These are phyloP conservation scores for Beta corolliflora DNA, from an alignment of 179 eudicot genomes.

Conservation along the genomic window DNA sequence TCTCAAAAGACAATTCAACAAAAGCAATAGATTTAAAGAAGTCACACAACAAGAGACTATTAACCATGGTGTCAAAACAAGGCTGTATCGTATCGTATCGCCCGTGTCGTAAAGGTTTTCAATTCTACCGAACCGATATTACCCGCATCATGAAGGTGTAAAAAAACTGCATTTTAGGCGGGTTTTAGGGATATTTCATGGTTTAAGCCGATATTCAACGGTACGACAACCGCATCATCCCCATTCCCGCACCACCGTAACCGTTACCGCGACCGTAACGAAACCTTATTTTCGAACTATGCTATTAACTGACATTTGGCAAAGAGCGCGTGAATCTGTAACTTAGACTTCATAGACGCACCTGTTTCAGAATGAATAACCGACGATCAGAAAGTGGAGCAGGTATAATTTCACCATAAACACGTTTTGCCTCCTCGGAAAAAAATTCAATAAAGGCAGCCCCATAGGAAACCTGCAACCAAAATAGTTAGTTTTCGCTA, in stretches of 20 bases:
- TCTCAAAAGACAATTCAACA: neutral
- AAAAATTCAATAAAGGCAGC: constrained; percentile 88
- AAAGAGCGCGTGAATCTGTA: neutral
- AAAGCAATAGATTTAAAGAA: constrained; percentile 1
- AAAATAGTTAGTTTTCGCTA: constrained; percentile 7
- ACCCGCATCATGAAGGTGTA: too few species aligned
- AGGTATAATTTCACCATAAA: constrained; percentile 96
- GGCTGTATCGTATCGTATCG: too few species aligned
- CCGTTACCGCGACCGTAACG: too few species aligned
- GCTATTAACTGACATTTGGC: neutral
- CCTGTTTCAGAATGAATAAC: constrained; percentile 92
- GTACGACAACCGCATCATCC: too few species aligned
- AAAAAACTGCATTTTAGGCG: too few species aligned
- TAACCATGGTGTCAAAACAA: too few species aligned
- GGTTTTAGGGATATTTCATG: too few species aligned
- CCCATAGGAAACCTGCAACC: constrained; percentile 77
- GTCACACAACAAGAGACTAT: neutral
- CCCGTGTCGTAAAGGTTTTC: too few species aligned
- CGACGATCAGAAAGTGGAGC: constrained; percentile 87
- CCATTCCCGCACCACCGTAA: too few species aligned
- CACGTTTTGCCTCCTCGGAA: constrained; percentile 94
- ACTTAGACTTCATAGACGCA: constrained; percentile 26
- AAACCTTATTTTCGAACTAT: too few species aligned
- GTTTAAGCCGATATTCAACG: too few species aligned
- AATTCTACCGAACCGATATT: too few species aligned